phyloP scores from a whole-genome alignment of 257 asterid genomes.

The Solanum peruvianum region DNA sequence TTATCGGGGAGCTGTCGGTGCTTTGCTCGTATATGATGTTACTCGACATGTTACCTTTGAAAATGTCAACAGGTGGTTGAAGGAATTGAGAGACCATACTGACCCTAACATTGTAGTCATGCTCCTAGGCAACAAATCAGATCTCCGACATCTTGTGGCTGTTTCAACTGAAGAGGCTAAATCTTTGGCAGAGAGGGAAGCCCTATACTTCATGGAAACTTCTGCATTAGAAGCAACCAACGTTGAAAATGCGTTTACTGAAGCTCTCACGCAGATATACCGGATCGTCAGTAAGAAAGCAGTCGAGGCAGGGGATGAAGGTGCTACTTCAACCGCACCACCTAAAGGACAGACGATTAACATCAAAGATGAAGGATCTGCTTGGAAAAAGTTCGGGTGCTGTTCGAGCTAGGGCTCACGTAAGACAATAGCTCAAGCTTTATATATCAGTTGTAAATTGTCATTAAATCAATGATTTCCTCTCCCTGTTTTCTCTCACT shows the following conservation, averaged over 20 bases:
- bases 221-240: slow-evolving; percentile 29
- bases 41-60: slow-evolving; percentile 21
- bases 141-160: slow-evolving; percentile 28
- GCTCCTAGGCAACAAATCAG: slow-evolving; percentile 31
- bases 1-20: slow-evolving; percentile 32
- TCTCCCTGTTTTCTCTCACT: not conserved
- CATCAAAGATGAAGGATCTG: slow-evolving; percentile 18
- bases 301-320: slow-evolving; percentile 20
- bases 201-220: slow-evolving; percentile 27
- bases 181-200: slow-evolving; percentile 20
- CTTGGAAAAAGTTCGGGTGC: slow-evolving; percentile 22
- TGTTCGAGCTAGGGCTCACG: slow-evolving; percentile 15
- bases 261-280: slow-evolving; percentile 20
- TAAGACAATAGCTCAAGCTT: not conserved
- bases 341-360: slow-evolving; percentile 20
- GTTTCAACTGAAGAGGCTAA: slow-evolving; percentile 21
- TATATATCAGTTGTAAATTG: slow-evolving; percentile 1
- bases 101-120: slow-evolving; percentile 27
- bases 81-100: slow-evolving; percentile 26
- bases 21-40: slow-evolving; percentile 27
- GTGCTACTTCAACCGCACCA: slow-evolving; percentile 14
- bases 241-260: slow-evolving; percentile 23
- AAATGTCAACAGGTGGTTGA: slow-evolving; percentile 20
- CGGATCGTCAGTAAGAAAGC: slow-evolving; percentile 16
- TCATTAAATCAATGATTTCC: not conserved